A percentile compares a stretch with the other conserved stretches of the same genome.
Conservation (phyloP, 176 grass and related monocot genomes). For the Phragmites australis region DNA sequence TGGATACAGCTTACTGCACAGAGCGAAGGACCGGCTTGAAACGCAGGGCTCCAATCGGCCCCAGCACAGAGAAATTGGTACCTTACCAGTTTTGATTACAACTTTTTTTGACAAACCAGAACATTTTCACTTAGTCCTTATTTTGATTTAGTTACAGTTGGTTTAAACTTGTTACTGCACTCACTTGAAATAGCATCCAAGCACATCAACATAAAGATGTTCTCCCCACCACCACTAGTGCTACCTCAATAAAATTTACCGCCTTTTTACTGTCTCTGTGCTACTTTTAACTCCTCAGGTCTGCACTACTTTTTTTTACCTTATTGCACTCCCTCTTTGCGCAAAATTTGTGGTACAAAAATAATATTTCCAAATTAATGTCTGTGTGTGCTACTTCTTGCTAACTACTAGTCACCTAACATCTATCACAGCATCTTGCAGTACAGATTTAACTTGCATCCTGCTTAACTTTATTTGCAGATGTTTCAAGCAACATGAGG, state of each 20-base stretch:
- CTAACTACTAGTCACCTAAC: background rate
- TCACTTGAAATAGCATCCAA: background rate
- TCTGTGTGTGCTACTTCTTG: background rate
- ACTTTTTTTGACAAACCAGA: background rate
- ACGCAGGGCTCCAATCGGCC: background rate
- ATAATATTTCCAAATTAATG: background rate
- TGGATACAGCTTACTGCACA: background rate
- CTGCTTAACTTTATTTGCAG: conserved; percentile 17
- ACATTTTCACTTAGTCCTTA: background rate
- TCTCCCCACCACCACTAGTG: background rate
- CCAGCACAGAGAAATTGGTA: background rate
- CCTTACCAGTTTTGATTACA: background rate
- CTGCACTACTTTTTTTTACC: conserved; percentile 9
- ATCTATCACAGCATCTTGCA: background rate
- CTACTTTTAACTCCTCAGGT: background rate
- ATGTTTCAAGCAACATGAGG: conserved; percentile 29
- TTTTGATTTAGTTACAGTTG: background rate
- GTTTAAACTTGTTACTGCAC: background rate
- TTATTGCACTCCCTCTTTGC: conserved; percentile 6
- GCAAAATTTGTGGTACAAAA: background rate
- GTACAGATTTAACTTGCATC: background rate
- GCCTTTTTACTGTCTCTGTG: background rate
- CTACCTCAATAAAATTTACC: background rate
- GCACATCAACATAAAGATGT: background rate
- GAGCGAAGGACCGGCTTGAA: background rate